Percentiles rank a stretch among this genome's conserved stretches.
Evolutionary conservation across 2,329 filamentous ascomycete genomes (phyloP).

Genomic region (Emmonsiellopsis sp.): DNA sequence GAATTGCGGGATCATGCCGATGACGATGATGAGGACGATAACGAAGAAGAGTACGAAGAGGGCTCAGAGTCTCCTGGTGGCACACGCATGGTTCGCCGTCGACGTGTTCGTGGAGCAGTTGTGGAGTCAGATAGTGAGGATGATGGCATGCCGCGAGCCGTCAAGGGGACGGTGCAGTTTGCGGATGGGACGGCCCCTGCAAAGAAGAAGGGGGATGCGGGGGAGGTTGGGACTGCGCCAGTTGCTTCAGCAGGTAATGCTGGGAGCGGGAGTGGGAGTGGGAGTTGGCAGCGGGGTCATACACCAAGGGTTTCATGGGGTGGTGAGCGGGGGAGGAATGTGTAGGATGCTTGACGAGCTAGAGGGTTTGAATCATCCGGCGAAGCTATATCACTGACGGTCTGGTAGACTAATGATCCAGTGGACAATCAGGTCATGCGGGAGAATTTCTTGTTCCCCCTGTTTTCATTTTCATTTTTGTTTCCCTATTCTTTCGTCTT

Average conservation of each 20-base stretch:
- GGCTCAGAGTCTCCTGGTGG: constrained; percentile 10
- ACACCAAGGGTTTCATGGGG: constrained; percentile 7
- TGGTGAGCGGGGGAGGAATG: constrained; percentile 4
- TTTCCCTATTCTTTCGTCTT: background rate
- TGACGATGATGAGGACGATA: constrained; percentile 19
- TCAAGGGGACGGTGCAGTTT: constrained; percentile 25
- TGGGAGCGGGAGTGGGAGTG: constrained; percentile 10
- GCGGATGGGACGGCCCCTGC: constrained; percentile 24
- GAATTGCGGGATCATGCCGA: constrained; percentile 21
- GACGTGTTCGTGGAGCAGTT: constrained; percentile 15
- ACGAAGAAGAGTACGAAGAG: constrained; percentile 4
- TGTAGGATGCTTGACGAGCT: background rate
- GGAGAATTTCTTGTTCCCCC: background rate
- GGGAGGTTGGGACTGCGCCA: constrained; percentile 5
- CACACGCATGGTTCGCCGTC: constrained; percentile 14
- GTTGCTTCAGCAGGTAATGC: background rate
- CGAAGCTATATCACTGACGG: background rate
- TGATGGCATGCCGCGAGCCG: constrained; percentile 15
- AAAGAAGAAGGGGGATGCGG: constrained; percentile 13
- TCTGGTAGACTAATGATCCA: background rate
- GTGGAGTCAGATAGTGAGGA: constrained; percentile 19
- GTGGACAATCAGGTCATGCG: background rate
- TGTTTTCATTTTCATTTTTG: background rate
- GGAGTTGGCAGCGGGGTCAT: background rate
- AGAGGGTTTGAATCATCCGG: background rate